Evolutionary conservation across 306 rosid species (phyloP).

Genomic region (Gastrolobium bilobum): DNA sequence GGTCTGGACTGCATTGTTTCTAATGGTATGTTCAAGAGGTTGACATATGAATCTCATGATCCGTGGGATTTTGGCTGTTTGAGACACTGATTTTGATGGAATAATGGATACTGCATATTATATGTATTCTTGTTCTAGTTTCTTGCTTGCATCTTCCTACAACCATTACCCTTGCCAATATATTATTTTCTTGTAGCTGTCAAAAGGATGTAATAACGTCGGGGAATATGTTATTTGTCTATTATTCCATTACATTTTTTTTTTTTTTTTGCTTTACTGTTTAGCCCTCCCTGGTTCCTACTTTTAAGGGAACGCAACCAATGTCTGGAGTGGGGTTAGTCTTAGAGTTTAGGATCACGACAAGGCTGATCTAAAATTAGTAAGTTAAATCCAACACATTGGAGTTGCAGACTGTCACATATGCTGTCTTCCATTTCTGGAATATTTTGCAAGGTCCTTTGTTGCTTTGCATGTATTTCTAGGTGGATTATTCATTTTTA

Average conservation of each 20-base stretch:
- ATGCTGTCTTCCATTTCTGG: neutral
- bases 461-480: neutral
- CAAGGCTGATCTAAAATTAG: neutral
- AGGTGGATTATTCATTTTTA: conserved; percentile 13
- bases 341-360: conserved; percentile 1
- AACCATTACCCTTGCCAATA: conserved; percentile 22
- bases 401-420: neutral
- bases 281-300: conserved; percentile 11
- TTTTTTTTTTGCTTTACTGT: neutral
- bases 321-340: neutral
- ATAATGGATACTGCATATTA: conserved; percentile 7
- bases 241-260: neutral
- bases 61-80: conserved; percentile 34
- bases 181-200: conserved; percentile 13
- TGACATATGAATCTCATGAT: conserved; percentile 16
- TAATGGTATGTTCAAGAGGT: conserved; percentile 76
- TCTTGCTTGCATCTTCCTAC: conserved; percentile 32
- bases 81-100: conserved; percentile 16
- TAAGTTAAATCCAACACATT: neutral
- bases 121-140: conserved; percentile 28
- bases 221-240: conserved; percentile 17
- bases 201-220: conserved; percentile 18
- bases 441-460: neutral
- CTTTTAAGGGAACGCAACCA: neutral
- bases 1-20: conserved; percentile 95